Base-by-base conservation (phyloP, 495 filamentous ascomycete species). In the Parathielavia appendiculata region DNA sequence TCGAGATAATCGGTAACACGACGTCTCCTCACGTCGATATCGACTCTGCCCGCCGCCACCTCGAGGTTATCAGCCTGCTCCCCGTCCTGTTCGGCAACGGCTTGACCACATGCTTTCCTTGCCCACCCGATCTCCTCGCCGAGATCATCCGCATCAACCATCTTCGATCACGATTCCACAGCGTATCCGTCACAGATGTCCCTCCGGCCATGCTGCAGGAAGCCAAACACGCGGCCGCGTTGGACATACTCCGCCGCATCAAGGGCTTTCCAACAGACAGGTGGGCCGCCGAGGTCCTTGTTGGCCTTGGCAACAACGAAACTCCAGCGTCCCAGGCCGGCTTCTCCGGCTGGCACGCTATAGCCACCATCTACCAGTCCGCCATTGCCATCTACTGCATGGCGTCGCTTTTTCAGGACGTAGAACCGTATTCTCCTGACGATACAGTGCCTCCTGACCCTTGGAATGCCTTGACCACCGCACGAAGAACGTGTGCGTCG, bases 141-240 rank as follows among this genome's bases (percentile, higher is more conserved):
- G 48, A 45, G 22, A 40, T 59, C 50, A 59, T 59, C 41, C 57
- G n/a, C 19, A 59, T 59, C 30, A 59, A 59, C 49, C 57, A 59
- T 34, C 57, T 54, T 8, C 57, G 57, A 7, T 43, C 57, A 1
- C 14, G 30, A 7, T 40, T 51, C 19, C 8, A 19, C 1, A 10
- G 8, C 9, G 19, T 8, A 1, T 4, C 39, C 19, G 17, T 13
- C 4, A 16, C n/a, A 5, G n/a, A 26, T 1, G 4, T 36, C 35
- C 20, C 16, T 11, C n/a, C 5, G n/a, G 30, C 20, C 11, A 0
- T 13, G n/a, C 52, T 32, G 23, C 23, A 17, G 22, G 20, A 11
- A 54, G 30, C 43, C 22, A 44, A 44, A 34, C 9, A 35, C 30
- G 3, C 50, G 7, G 49, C 40, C 5, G 57, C 49, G 5, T 20